Evolutionary conservation across 768 basidiomycete genomes (phyloP), one percentile per base, ranked within the genome.

Genomic region (Trametes sanguinea): DNA sequence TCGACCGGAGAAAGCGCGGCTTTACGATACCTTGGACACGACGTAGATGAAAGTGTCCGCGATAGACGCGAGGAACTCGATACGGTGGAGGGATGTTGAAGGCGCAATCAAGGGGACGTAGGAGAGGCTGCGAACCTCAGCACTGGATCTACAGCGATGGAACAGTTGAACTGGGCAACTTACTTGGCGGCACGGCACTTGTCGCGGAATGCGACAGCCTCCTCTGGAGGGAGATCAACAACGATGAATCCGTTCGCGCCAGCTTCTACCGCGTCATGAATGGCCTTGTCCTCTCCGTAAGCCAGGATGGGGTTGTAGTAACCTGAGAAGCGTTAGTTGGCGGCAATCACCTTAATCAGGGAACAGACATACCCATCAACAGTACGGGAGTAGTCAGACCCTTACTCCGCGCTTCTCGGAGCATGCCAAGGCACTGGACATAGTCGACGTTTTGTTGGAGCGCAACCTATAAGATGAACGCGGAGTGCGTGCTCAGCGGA

Each of bases 31-130:
- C 80, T 94, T 96, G 51, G 95, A 97, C n/a, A 98, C 95, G 50
- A 99, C 87, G 73, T 99, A 99, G 65, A 99, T 94, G 80, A 99
- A 98, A 2, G 89, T 88, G 74, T 99, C 97, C 16, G 97, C 96
- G 67, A 99, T 98, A 7, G 89, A 86, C 2, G 93, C 79, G 43
- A 99, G 82, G 77, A 97, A 97, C 68, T 90, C 86, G 71, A 98
- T 93, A 43, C 97, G 90, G 54, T 85, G 78, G 47, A 92, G 78
- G 33, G 89, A 88, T 0, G 97, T 98, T 0, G 95, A 96, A 2
- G 97, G 97, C 1, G 96, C 95, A 65, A 99, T 89, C 22, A 99
- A 78, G 2, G 97, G 97, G 13, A 99, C 89, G 71, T 96, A 99
- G 44, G 95, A 94, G 62, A 99, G 78, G 58, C 96, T 98, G 56